Evolutionary conservation across 257 asterid genomes (phyloP), one percentile per base, ranked within the genome.

Genomic region (Przewalskia tangutica): DNA sequence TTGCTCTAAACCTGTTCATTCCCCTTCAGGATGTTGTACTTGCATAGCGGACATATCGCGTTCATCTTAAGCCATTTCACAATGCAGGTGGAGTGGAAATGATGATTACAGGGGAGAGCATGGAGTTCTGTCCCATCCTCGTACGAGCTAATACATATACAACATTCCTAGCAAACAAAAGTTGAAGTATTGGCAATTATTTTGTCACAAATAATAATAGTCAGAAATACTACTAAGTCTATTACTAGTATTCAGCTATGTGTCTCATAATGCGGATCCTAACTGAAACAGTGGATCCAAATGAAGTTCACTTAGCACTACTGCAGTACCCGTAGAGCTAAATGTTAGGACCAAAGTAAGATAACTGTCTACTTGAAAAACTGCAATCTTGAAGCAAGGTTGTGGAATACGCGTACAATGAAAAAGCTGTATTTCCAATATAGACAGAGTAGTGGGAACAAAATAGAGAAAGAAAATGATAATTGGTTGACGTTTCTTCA

Each of bases 21-120:
- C 63, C 95, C 99, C 90, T 95, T 94, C 87, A 95, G 94, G 86
- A 95, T 92, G 92, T 94, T 92, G 92, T 85, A 95, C 92, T 95
- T 95, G 95, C 99, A 95, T 12, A 95, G 88, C 1, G 99, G 99
- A 84, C 99, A 95, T 10, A 98, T 95, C 0, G 98, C 99, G 38
- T 95, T 95, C 98, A 94, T 95, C 89, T 92, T 95, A 5, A 95
- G 98, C 98, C 99, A 95, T 87, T 92, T 95, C 87, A 89, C 96
- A 0, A 95, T 94, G 80, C 99, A 95, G 14, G 87, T 81, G 0
- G 94, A 87, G 56, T 95, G 97, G 73, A 93, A 95, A 85, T 95
- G 95, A 86, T 95, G 99, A 88, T 70, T 90, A 64, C 99, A 95
- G 7, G 95, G 92, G 81, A 95, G 98, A 11, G 95, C 93, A 48